Evolutionary conservation across 78 protist genomes (phyloP).

Genomic region (Trichosphaerium sp.): DNA sequence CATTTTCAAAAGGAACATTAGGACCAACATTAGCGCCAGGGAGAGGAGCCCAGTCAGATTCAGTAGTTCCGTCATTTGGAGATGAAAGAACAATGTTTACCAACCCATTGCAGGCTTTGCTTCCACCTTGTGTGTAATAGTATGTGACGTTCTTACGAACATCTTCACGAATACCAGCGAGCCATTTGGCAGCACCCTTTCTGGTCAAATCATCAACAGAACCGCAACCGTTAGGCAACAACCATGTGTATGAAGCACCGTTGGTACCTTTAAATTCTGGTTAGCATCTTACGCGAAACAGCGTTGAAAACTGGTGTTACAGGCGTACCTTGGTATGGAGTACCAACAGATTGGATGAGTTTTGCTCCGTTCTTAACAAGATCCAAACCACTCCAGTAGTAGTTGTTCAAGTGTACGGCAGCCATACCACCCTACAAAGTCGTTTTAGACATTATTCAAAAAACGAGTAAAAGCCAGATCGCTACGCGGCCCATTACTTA

Average conservation of each 20-base stretch:
- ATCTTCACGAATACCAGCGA: neutral
- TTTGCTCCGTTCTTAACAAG: too few species aligned
- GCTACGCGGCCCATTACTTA: too few species aligned
- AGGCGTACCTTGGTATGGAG: neutral
- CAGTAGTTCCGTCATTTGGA: neutral
- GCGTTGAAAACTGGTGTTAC: neutral
- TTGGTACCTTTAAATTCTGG: too few species aligned
- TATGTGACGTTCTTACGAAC: neutral
- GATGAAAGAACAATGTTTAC: neutral
- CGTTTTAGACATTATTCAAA: too few species aligned
- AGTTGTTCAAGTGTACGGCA: neutral
- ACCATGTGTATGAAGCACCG: too few species aligned
- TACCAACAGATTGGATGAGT: neutral
- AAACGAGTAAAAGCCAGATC: too few species aligned
- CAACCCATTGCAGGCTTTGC: neutral
- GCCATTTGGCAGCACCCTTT: neutral
- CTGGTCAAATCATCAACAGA: neutral
- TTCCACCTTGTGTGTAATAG: neutral
- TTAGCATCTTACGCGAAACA: too few species aligned
- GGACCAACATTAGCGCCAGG: neutral
- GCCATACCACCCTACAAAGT: neutral
- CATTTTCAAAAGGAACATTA: too few species aligned
- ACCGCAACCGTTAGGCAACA: too few species aligned
- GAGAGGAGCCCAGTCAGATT: neutral
- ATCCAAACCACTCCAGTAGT: slow-evolving; percentile 4